Evolutionary conservation across 371 early-diverging fungal species (phyloP), one percentile per base, ranked within the genome.

Genomic region (Synchytrium microbalum): DNA sequence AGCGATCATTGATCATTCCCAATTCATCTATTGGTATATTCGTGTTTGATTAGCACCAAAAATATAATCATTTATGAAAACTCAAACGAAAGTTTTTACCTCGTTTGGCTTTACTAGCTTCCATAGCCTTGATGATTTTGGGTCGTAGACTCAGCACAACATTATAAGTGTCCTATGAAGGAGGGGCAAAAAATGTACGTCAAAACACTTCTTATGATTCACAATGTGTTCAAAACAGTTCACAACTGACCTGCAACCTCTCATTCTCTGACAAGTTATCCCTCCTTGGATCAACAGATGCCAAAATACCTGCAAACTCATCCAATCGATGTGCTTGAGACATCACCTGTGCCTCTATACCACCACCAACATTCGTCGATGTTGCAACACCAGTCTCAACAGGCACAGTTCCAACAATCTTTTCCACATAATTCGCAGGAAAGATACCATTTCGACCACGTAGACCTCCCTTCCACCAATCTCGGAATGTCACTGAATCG

Each of bases 401-500:
- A 16, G 16, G 24, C 0, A 23, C 23, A 31, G 60, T 19, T 29
- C 57, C 62, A 25, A 58, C 66, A 8, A 77, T 30, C n/a, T 69
- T 69, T 71, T 86, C 88, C 32, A 92, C 92, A 75, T 93, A 92
- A 68, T 92, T 92, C 13, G 87, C 82, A 24, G 94, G 94, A 67
- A 93, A 92, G 60, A 93, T 88, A 14, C 94, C 94, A 25, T 83
- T 79, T 31, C 78, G 78, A 30, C 89, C 88, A 46, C 78, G 73
- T 28, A 85, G 67, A 65, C 87, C 87, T 10, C 92, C 94, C 70
- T 89, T 89, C 92, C 92, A 93, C 94, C 94, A 93, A 65, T 92
- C 92, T 63, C 86, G 81, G 67, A 89, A 92, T 0, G 90, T 88
- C 54, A 86, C 88, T 33, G 71, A 69, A 63, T 92, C 92, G 65